Evolutionary conservation across 2,329 filamentous ascomycete genomes (phyloP), one percentile per base, ranked within the genome.

Genomic region (Podosphaera aphanis): DNA sequence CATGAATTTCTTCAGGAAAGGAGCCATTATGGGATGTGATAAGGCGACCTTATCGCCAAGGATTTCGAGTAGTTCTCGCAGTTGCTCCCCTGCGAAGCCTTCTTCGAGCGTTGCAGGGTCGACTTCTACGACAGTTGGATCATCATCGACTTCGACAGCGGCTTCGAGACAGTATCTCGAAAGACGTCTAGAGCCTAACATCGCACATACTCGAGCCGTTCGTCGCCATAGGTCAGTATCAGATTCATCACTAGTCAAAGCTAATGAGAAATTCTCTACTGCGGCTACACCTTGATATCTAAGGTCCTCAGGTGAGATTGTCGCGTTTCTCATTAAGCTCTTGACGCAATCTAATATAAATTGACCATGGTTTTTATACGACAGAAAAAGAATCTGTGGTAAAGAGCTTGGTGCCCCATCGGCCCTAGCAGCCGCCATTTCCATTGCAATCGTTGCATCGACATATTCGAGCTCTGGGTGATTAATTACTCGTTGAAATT

Each of bases 361-460:
- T 57, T 95, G 83, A 37, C 85, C 90, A 62, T 88, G 78, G 55
- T 95, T 98, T 62, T 95, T 98, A 66, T 92, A 84, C 1, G 88
- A 82, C 6, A 98, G 71, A 56, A 93, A 94, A 18, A 95, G 69
- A 10, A 92, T 85, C 57, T 94, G 86, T 0, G 83, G 79, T 8
- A 95, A 66, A 43, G 79, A 88, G 57, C 80, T 90, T 15, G 79
- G 83, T 2, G 77, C 75, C 23, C 74, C 78, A 51, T 92, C 84
- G 43, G 74, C 73, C 43, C 77, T 73, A 48, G 71, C 72, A 23
- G 72, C 70, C 21, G 71, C 65, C 6, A 68, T 63, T 46, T 73
- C 71, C 5, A 68, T 63, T 3, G 64, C 64, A 51, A 69, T 69
- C 1, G 60, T 59, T 2, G 65, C 57, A 45, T 74, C 71, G 18